A percentile compares a stretch with the other conserved stretches of the same genome.
phyloP scores from a whole-genome alignment of 1,284 basidiomycete genomes.

The Somion occarium region DNA sequence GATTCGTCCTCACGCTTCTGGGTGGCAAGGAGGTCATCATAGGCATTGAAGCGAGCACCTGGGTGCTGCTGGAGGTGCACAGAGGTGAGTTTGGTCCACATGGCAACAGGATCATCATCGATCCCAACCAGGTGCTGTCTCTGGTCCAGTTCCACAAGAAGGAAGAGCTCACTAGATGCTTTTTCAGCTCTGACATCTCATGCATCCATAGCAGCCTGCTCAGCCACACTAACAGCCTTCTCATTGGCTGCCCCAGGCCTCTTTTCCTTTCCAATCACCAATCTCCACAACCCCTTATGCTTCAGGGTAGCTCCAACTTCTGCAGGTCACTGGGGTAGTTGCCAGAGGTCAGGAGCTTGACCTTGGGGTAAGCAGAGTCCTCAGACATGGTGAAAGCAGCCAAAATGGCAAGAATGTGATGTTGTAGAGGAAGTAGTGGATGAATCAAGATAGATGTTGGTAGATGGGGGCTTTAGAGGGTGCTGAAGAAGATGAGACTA shows the following conservation, averaged over 20 bases:
- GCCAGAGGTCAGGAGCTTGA: neutral
- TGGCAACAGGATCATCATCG: slow-evolving; percentile 1
- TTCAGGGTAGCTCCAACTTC: slow-evolving; percentile 1
- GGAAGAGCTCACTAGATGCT: neutral
- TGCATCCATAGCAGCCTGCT: neutral
- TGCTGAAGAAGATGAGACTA: neutral
- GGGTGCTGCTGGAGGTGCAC: neutral
- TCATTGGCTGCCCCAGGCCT: neutral
- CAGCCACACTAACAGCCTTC: neutral
- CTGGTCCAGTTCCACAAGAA: slow-evolving; percentile 1
- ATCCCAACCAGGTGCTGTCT: slow-evolving; percentile 3
- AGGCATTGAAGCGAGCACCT: slow-evolving; percentile 21
- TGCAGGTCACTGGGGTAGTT: slow-evolving; percentile 5
- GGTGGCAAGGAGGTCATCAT: slow-evolving; percentile 28
- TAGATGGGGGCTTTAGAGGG: neutral
- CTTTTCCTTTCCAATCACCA: neutral
- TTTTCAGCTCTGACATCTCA: neutral
- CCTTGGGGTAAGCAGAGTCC: neutral
- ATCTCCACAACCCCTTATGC: neutral
- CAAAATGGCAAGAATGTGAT: neutral
- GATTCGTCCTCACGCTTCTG: slow-evolving; percentile 24
- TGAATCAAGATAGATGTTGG: too few relatives aligned
- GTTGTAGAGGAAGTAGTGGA: neutral
- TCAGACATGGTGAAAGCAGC: neutral
- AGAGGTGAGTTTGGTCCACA: slow-evolving; percentile 2